Evolutionary conservation across 2,329 filamentous ascomycete genomes (phyloP), one percentile per base, ranked within the genome.

Genomic region (Dothideomycetes sp.): DNA sequence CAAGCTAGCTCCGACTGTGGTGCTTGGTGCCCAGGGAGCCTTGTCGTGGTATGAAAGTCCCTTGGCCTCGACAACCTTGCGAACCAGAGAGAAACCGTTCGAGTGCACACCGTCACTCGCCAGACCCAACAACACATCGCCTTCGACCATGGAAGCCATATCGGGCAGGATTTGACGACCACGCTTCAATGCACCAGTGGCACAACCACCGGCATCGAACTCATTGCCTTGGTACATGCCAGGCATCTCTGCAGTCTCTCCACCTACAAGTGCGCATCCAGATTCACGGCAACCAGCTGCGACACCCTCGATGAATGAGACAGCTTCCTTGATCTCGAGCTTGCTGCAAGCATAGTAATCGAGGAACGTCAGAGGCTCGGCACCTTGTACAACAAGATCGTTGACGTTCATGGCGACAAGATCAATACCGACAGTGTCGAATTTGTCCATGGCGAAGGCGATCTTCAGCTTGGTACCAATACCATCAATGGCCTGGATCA

Each of bases 321-420:
- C 80, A 0, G 87, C 86, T 4, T 78, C 78, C 25, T 78, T 70
- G 7, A 89, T 76, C 51, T 93, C 78, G 16, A 98, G 76, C 60
- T 82, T 82, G 62, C 84, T 87, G 71, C 88, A 95, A 46, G 87
- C 89, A 64, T 93, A 95, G 73, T 94, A 96, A 68, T 98, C 91
- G 47, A 96, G 79, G 74, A 98, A 96, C 71, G 91, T 91, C 49
- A 96, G 73, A 2, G 91, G 88, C 52, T 91, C 85, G 10, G 91
- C 91, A 41, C 91, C 91, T 67, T 96, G 88, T 7, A 96, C 91
- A 37, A 98, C 81, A 0, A 98, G 73, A 57, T 98, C 91, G 62
- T 98, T 98, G 58, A 96, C 91, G 62, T 95, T 96, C 89, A 96
- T 96, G 51, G 91, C 91, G 4, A 98, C 91, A 24, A 98, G 75